Conservation (phyloP, 495 filamentous ascomycete genomes). For the Usnea hakonensis region DNA sequence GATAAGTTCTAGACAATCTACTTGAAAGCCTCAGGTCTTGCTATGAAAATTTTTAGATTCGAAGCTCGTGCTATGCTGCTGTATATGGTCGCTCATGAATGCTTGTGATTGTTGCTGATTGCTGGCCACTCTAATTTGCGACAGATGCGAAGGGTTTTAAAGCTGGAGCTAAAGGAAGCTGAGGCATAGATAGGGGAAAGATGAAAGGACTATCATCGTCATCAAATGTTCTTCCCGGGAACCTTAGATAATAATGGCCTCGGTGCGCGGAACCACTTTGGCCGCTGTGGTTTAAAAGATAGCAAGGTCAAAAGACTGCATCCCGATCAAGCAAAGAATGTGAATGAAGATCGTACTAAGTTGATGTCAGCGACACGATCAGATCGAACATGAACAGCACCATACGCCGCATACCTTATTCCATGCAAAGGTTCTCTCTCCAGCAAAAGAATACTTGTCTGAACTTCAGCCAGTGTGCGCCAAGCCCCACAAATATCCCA, state of each 20-base stretch:
- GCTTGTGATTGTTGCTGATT: not conserved
- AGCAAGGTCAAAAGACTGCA: not conserved
- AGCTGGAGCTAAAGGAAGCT: not conserved
- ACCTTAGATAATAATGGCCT: not conserved
- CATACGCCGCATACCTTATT: not conserved
- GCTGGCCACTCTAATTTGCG: not conserved
- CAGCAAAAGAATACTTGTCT: not conserved
- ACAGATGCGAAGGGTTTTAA: not conserved
- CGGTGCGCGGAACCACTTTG: not conserved
- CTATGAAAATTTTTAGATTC: not conserved
- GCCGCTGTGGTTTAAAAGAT: not conserved
- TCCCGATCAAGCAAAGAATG: not conserved
- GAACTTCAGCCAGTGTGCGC: not conserved
- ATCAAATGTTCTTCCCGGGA: not conserved
- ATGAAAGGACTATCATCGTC: not conserved
- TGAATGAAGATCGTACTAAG: not conserved
- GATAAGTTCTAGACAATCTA: not conserved
- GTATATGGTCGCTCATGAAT: not conserved
- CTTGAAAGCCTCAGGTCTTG: not conserved
- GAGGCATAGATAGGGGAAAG: conserved; percentile 4
- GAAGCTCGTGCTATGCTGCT: conserved; percentile 9
- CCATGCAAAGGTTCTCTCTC: not conserved
- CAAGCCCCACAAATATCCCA: not conserved
- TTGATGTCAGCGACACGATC: not conserved
- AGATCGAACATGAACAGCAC: not conserved